phyloP scores from a whole-genome alignment of 2,329 filamentous ascomycete genomes.

The Sarocladium kiliense region DNA sequence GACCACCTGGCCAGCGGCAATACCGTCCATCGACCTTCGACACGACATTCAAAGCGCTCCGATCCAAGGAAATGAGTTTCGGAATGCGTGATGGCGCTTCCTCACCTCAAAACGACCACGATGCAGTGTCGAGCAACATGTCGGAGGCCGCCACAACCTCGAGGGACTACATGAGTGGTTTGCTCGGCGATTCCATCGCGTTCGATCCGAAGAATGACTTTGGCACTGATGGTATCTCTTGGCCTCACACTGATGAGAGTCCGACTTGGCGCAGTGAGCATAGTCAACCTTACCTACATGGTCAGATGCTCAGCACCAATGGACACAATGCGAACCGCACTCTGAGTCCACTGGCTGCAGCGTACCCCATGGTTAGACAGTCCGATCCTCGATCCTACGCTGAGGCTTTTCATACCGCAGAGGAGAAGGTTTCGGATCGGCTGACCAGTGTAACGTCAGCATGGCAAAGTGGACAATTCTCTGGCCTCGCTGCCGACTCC shows the following conservation, averaged over 20 bases:
- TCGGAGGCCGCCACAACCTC: not conserved
- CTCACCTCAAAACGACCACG: not conserved
- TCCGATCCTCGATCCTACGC: too few species aligned
- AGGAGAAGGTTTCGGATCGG: not conserved
- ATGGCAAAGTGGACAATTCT: not conserved
- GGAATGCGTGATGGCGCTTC: not conserved
- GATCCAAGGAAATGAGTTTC: slow-evolving; percentile 1
- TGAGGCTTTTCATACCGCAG: not conserved
- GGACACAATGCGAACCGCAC: not conserved
- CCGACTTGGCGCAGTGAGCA: not conserved
- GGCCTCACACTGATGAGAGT: not conserved
- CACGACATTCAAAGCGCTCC: slow-evolving; percentile 25
- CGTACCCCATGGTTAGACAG: not conserved
- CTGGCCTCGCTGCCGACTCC: not conserved
- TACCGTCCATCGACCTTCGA: slow-evolving; percentile 40
- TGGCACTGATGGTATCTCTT: not conserved
- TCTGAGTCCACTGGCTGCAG: not conserved
- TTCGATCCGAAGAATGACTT: not conserved
- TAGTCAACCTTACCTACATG: not conserved
- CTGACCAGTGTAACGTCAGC: not conserved
- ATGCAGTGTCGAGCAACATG: not conserved
- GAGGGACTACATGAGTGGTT: not conserved
- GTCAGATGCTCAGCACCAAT: not conserved
- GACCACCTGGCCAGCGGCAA: slow-evolving; percentile 49
- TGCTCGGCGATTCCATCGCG: not conserved